A percentile compares a stretch with the other conserved stretches of the same genome.
Evolutionary conservation across 2,329 filamentous ascomycete genomes (phyloP).

Genomic region (Coniochaeta sp.): DNA sequence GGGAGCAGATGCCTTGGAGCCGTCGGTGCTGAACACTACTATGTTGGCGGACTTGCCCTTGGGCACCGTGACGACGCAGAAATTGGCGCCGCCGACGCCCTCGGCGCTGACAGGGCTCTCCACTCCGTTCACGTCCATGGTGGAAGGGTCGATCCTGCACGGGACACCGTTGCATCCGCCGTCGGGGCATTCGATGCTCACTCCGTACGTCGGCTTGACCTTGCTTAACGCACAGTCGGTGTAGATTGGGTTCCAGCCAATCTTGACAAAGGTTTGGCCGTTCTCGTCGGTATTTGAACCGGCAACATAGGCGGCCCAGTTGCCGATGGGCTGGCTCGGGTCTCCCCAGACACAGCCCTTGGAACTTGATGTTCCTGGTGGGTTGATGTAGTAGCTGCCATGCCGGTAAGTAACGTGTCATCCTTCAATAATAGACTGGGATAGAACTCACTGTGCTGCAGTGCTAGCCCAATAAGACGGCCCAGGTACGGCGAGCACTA

Average conservation of each 20-base stretch:
- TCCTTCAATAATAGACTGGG: background rate
- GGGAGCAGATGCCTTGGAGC: constrained; percentile 9
- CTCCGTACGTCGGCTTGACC: constrained; percentile 56
- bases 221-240: constrained; percentile 45
- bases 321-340: constrained; percentile 54
- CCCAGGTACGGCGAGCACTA: constrained; percentile 64
- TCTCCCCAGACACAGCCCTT: constrained; percentile 67
- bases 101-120: constrained; percentile 42
- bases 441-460: constrained; percentile 61
- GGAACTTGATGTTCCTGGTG: constrained; percentile 52
- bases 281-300: constrained; percentile 62
- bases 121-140: constrained; percentile 49
- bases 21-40: constrained; percentile 47
- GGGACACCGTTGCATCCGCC: constrained; percentile 65
- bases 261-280: constrained; percentile 66
- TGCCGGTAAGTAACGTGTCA: constrained; percentile 10
- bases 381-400: constrained; percentile 67
- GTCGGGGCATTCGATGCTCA: constrained; percentile 62
- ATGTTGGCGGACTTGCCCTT: constrained; percentile 60
- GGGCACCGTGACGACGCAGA: constrained; percentile 71
- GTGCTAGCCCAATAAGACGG: constrained; percentile 64
- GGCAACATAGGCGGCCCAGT: constrained; percentile 72
- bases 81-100: constrained; percentile 62
- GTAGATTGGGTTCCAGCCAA: constrained; percentile 74
- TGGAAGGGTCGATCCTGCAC: constrained; percentile 60